Evolutionary conservation across 257 asterid genomes (phyloP), one percentile per base, ranked within the genome.

Genomic region (Gynochthodes officinalis): DNA sequence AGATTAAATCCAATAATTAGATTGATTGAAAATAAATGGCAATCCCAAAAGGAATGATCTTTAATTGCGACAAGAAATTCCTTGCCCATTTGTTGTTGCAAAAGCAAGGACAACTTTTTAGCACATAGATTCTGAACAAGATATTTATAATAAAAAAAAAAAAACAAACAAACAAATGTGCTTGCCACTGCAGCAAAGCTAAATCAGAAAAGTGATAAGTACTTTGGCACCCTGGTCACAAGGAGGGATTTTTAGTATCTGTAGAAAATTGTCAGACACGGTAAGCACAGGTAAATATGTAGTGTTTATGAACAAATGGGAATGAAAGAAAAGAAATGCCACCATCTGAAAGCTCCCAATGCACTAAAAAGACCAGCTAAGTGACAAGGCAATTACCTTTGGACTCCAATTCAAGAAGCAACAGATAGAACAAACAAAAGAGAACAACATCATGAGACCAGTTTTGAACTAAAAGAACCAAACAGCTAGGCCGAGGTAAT

Each of bases 391-490:
- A 46, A 60, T 43, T 2, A 27, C 54, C 5, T 32, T n/a, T 5
- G 15, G 28, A 15, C n/a, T 57, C 43, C 16, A 25, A 27, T 32
- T 39, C 58, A 23, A 43, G 7, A 8, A n/a, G 69, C 62, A 35
- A 37, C 28, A n/a, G 53, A 52, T 42, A 21, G 5, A 33, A 44
- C 58, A 23, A 37, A 65, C 32, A 50, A 16, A 0, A 0, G 1
- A 52, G 42, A 25, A 63, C 55, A 21, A 33, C 52, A 48, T 14
- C 40, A 23, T 4, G 1, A 9, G 25, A 63, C 49, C 54, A 7
- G 53, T 44, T 63, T 62, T 42, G 53, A 27, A 62, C 54, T n/a
- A 63, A 39, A 37, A n/a, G 35, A 72, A 32, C 46, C 48, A 33
- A 37, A 16, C 54, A 48, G 40, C 52, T 11, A 30, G 18, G 14